phyloP scores from a whole-genome alignment of 441 rosid species.

The Syzygium malaccense region DNA sequence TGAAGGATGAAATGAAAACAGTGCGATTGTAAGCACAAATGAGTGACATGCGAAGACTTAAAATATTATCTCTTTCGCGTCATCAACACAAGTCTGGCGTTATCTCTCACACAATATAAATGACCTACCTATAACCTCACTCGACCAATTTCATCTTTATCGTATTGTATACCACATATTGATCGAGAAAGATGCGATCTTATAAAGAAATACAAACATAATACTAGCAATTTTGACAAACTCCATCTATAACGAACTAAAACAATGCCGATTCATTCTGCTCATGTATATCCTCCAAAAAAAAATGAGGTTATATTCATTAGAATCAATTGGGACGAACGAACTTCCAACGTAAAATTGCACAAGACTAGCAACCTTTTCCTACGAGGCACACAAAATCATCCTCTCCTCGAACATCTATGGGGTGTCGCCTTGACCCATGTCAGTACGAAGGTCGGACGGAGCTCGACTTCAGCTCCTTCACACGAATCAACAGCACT shows the following conservation, averaged over 20 bases:
- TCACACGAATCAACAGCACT: background rate
- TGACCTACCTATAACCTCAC: accelerated
- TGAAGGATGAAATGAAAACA: background rate
- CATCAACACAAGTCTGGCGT: accelerated
- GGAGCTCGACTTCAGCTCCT: background rate
- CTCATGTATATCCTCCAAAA: background rate
- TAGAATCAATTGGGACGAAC: background rate
- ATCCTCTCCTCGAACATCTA: background rate
- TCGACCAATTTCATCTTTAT: background rate
- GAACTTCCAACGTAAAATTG: accelerated
- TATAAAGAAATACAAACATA: too few species aligned
- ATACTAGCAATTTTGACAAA: too few species aligned
- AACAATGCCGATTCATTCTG: accelerated
- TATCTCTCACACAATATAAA: background rate
- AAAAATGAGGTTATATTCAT: background rate
- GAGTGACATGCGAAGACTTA: background rate
- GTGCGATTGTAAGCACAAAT: background rate
- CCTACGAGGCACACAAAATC: background rate
- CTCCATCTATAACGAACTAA: background rate
- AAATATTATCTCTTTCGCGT: background rate
- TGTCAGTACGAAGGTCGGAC: too few species aligned
- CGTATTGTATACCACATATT: background rate
- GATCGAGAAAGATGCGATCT: background rate
- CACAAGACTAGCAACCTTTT: background rate
- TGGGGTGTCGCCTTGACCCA: too few species aligned